phyloP scores from a whole-genome alignment of 345 rosid species.

The Ceriops decandra region DNA sequence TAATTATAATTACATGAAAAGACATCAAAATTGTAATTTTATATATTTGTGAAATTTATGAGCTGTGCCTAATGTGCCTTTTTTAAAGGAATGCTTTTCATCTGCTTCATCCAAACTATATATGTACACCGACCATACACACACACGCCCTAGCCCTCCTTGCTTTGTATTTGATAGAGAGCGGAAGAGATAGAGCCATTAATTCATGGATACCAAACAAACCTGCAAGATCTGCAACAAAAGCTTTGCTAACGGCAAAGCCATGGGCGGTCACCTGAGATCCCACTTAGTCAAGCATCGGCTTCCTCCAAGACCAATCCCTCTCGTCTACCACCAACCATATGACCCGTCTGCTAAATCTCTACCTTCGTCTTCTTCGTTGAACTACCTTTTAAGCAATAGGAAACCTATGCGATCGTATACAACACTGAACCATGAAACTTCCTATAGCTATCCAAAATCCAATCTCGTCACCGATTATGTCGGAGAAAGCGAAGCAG shows the following conservation, averaged over 20 bases:
- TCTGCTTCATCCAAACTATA: conserved; percentile 4
- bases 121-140: not conserved
- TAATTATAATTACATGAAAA: too few relatives aligned
- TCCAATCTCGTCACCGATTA: not conserved
- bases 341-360: not conserved
- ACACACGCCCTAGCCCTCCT: not conserved
- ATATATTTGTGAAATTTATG: too few relatives aligned
- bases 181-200: not conserved
- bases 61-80: not conserved
- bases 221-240: conserved; percentile 55
- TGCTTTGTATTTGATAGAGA: not conserved
- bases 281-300: conserved; percentile 51
- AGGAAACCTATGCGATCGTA: conserved; percentile 8
- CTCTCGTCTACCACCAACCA: not conserved
- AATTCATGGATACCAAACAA: conserved; percentile 29
- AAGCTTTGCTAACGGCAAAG: conserved; percentile 54
- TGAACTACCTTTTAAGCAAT: not conserved
- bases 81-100: conserved; percentile 13
- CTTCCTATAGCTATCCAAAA: not conserved
- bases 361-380: conserved; percentile 15
- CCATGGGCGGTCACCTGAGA: conserved; percentile 75
- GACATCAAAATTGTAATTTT: too few relatives aligned
- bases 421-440: conserved; percentile 22
- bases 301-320: conserved; percentile 29
- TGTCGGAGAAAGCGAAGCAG: conserved; percentile 26